Evolutionary conservation across 208 protist species (phyloP).

Genomic region (Crithidia expoeki): DNA sequence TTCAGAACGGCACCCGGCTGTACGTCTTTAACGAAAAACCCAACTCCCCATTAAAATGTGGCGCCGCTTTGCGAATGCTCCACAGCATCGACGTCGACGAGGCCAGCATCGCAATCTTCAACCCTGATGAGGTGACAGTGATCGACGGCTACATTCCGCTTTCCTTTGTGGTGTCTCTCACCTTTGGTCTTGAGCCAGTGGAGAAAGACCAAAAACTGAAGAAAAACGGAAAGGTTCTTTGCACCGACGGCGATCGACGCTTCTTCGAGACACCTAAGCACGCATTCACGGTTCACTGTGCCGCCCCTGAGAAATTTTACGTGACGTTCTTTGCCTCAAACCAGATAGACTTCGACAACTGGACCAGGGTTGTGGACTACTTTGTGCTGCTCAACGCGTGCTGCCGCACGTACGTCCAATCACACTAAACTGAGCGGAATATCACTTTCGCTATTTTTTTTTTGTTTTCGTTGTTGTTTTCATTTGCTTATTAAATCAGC

Average conservation of each 20-base stretch:
- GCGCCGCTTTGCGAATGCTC: conserved; percentile 46
- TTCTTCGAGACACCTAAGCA: conserved; percentile 34
- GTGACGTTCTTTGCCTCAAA: conserved; percentile 53
- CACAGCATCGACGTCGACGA: conserved; percentile 46
- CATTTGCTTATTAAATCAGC: neutral
- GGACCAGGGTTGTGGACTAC: conserved; percentile 48
- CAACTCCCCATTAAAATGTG: conserved; percentile 38
- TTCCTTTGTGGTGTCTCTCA: conserved; percentile 42
- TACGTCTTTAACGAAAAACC: conserved; percentile 59
- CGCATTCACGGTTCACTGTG: conserved; percentile 58
- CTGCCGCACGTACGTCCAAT: conserved; percentile 27
- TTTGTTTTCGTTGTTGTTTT: neutral
- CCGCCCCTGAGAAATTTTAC: conserved; percentile 53
- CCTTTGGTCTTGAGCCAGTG: conserved; percentile 38
- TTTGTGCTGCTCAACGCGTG: conserved; percentile 45
- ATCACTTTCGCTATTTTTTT: neutral
- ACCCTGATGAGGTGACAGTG: conserved; percentile 18
- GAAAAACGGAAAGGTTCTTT: conserved; percentile 31
- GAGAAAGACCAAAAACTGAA: conserved; percentile 33
- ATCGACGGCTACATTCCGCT: conserved; percentile 67
- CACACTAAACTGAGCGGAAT: neutral
- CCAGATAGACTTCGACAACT: conserved; percentile 43
- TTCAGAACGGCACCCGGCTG: conserved; percentile 40
- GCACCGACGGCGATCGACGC: conserved; percentile 21
- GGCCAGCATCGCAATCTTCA: conserved; percentile 60